phyloP scores from a whole-genome alignment of 2,329 filamentous ascomycete genomes.

The Ceratocystis lukuohia region DNA sequence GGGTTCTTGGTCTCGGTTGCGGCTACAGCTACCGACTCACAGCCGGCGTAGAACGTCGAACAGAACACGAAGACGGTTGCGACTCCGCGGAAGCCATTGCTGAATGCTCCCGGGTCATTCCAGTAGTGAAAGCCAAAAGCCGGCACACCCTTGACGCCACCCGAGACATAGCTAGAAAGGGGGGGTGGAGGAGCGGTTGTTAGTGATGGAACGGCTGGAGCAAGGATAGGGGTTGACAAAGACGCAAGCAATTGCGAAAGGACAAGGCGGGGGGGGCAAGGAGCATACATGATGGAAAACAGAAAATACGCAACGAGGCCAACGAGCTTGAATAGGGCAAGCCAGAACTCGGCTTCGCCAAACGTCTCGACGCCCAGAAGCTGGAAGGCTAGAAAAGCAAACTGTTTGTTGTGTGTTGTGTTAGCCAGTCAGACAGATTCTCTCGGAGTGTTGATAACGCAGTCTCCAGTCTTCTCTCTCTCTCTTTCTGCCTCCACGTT shows the following conservation, averaged over 20 bases:
- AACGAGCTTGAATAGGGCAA: slow-evolving; percentile 57
- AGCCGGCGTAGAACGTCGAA: slow-evolving; percentile 58
- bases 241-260: not conserved
- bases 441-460: not conserved
- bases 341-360: slow-evolving; percentile 70
- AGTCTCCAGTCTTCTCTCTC: not conserved
- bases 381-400: slow-evolving; percentile 53
- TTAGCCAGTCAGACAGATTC: not conserved
- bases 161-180: slow-evolving; percentile 43
- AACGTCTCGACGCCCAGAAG: slow-evolving; percentile 60
- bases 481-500: not conserved
- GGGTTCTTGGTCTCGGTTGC: slow-evolving; percentile 49
- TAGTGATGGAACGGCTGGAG: not conserved
- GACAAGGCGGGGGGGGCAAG: not conserved
- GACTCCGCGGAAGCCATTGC: slow-evolving; percentile 52
- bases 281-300: slow-evolving; percentile 49
- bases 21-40: slow-evolving; percentile 49
- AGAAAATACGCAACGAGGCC: slow-evolving; percentile 60
- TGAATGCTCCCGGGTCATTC: slow-evolving; percentile 56
- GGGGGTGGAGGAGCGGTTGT: not conserved
- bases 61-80: slow-evolving; percentile 56
- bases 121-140: slow-evolving; percentile 58
- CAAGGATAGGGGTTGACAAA: not conserved
- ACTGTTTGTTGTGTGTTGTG: slow-evolving; percentile 23
- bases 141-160: slow-evolving; percentile 45